Evolutionary conservation across 177 flowering plant genomes (phyloP).

Genomic region (Vitis hybrid): DNA sequence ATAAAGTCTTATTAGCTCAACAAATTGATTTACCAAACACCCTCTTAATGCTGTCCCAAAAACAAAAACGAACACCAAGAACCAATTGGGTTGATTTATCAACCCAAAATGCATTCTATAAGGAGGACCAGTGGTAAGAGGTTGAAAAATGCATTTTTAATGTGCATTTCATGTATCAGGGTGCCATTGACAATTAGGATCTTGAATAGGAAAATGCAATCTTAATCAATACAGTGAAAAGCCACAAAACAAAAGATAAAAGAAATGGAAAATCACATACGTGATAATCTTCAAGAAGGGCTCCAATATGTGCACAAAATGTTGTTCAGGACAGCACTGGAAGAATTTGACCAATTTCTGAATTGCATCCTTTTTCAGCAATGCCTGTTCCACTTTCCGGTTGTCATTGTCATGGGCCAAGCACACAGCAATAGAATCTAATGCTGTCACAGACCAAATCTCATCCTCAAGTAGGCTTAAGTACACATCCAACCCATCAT

Average conservation of each 20-base stretch:
- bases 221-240: neutral
- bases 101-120: no score
- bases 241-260: neutral
- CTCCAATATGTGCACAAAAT: conserved; percentile 92
- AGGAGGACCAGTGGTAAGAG: no score
- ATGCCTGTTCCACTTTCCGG: conserved; percentile 89
- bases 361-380: conserved; percentile 90
- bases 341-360: conserved; percentile 95
- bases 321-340: conserved; percentile 91
- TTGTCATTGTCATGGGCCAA: conserved; percentile 93
- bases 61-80: no score
- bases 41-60: no score
- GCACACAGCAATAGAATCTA: conserved; percentile 96
- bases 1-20: no score
- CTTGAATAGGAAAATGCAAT: neutral
- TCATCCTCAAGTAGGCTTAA: conserved; percentile 95
- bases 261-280: conserved; percentile 38
- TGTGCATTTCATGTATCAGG: neutral
- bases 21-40: no score
- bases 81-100: no score
- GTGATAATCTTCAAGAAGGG: conserved; percentile 94
- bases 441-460: conserved; percentile 92
- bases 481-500: conserved; percentile 92
- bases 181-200: conserved; percentile 1
- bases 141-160: no score